These are phyloP conservation scores for Mortierella sp. DNA, from an alignment of 371 early-diverging fungal species.

Conservation along the genomic window DNA sequence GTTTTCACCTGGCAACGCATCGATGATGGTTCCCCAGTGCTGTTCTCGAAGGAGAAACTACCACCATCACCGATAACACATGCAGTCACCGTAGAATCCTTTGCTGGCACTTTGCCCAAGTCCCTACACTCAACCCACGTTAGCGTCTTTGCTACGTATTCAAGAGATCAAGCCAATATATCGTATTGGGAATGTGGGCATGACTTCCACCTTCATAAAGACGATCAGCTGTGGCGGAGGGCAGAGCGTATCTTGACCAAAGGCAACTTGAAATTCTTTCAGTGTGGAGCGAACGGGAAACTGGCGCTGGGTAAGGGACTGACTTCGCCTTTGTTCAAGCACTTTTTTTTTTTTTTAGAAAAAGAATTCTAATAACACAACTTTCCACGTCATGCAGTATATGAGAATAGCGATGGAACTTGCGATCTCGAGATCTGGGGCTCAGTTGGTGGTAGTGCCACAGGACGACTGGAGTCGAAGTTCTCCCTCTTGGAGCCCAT, in stretches of 20 bases:
- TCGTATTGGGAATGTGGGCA: constrained; percentile 51
- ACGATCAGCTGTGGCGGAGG: constrained; percentile 28
- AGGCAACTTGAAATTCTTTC: constrained; percentile 28
- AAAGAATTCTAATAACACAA: no score
- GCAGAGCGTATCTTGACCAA: constrained; percentile 41
- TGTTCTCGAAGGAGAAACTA: constrained; percentile 46
- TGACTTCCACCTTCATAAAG: constrained; percentile 40
- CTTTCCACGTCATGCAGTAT: constrained; percentile 15
- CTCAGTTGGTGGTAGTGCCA: constrained; percentile 43
- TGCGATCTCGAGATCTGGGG: constrained; percentile 46
- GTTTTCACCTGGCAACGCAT: constrained; percentile 48
- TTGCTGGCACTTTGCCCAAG: constrained; percentile 51
- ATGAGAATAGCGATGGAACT: constrained; percentile 23
- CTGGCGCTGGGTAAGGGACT: constrained; percentile 44
- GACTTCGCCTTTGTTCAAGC: no score
- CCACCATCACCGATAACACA: constrained; percentile 25
- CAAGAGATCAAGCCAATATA: constrained; percentile 35
- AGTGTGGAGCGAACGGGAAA: constrained; percentile 54
- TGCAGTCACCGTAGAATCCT: constrained; percentile 49
- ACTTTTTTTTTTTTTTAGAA: no score
- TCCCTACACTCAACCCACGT: constrained; percentile 49
- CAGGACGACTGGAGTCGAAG: constrained; percentile 26
- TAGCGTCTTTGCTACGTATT: constrained; percentile 51
- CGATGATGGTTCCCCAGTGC: constrained; percentile 26
- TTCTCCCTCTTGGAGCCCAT: constrained; percentile 49